Conservation (phyloP, 2,329 filamentous ascomycete genomes). For the Dryadomyces quercivorus region DNA sequence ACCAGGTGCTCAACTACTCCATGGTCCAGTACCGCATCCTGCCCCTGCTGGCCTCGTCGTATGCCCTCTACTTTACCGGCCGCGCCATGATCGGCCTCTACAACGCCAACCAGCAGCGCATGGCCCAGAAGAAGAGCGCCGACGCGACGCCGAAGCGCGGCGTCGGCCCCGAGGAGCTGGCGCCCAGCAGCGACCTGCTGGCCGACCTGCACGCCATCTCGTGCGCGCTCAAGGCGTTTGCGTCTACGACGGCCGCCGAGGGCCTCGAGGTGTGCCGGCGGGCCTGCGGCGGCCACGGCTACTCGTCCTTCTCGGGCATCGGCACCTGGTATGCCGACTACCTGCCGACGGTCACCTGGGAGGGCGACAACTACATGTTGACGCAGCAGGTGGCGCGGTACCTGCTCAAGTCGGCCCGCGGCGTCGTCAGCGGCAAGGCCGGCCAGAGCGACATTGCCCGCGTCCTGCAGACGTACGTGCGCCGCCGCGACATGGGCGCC, state of each 20-base stretch:
- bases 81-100: constrained; percentile 65
- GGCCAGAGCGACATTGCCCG: constrained; percentile 51
- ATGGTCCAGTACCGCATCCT: constrained; percentile 67
- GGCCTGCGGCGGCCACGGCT: constrained; percentile 67
- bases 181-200: constrained; percentile 21
- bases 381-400: constrained; percentile 70
- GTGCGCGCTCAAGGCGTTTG: constrained; percentile 62
- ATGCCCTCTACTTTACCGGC: constrained; percentile 69
- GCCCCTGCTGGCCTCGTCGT: constrained; percentile 60
- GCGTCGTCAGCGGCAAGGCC: constrained; percentile 52
- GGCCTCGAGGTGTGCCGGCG: constrained; percentile 64
- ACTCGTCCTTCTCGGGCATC: constrained; percentile 65
- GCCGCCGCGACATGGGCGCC: constrained; percentile 55
- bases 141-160: not conserved
- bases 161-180: constrained; percentile 1
- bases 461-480: constrained; percentile 53
- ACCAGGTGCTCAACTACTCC: constrained; percentile 67
- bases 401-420: constrained; percentile 62
- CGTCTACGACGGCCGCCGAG: constrained; percentile 60
- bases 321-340: constrained; percentile 66
- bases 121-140: constrained; percentile 42
- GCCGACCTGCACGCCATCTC: constrained; percentile 68
- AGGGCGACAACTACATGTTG: constrained; percentile 75
- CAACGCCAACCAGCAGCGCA: constrained; percentile 57
- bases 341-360: constrained; percentile 57